Percentiles rank a stretch among this genome's conserved stretches.
Evolutionary conservation across 495 filamentous ascomycete species (phyloP).

Genomic region (Podospora conica): DNA sequence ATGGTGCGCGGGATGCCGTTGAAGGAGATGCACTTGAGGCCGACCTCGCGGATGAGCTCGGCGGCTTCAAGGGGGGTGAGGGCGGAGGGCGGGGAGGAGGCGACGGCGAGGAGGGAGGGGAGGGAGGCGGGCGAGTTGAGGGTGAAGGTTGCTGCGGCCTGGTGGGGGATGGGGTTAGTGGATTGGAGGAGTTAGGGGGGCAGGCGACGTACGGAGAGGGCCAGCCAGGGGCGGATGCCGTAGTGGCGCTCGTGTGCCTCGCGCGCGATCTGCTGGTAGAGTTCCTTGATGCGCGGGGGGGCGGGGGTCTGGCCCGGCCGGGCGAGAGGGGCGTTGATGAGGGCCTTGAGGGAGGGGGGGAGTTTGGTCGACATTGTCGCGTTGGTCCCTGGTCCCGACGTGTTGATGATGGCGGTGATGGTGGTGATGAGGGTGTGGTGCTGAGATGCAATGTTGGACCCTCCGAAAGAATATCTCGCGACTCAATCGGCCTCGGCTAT

Average conservation of each 20-base stretch:
- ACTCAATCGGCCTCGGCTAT: neutral
- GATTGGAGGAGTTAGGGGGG: neutral
- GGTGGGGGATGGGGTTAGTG: neutral
- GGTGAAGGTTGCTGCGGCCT: slow-evolving; percentile 35
- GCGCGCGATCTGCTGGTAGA: slow-evolving; percentile 54
- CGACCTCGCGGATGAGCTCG: slow-evolving; percentile 72
- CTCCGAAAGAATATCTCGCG: too few species aligned
- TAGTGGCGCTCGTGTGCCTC: slow-evolving; percentile 49
- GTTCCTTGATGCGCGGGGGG: slow-evolving; percentile 49
- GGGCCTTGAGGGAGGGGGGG: slow-evolving; percentile 58
- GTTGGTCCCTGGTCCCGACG: neutral
- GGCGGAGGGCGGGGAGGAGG: slow-evolving; percentile 28
- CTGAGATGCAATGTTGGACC: neutral
- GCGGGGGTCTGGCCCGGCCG: slow-evolving; percentile 60
- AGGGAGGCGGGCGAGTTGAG: slow-evolving; percentile 34
- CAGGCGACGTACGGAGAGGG: slow-evolving; percentile 48
- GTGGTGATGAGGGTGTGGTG: neutral
- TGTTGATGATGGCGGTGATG: neutral
- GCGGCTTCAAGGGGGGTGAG: slow-evolving; percentile 48
- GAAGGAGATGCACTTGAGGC: slow-evolving; percentile 77
- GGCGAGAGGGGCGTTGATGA: slow-evolving; percentile 64
- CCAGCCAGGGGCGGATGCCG: slow-evolving; percentile 56
- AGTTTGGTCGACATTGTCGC: slow-evolving; percentile 56
- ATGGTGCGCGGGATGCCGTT: slow-evolving; percentile 79
- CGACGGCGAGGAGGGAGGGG: slow-evolving; percentile 40